Base-by-base conservation (phyloP, 352 stramenopile species). In the Globisporangium irregulare region DNA sequence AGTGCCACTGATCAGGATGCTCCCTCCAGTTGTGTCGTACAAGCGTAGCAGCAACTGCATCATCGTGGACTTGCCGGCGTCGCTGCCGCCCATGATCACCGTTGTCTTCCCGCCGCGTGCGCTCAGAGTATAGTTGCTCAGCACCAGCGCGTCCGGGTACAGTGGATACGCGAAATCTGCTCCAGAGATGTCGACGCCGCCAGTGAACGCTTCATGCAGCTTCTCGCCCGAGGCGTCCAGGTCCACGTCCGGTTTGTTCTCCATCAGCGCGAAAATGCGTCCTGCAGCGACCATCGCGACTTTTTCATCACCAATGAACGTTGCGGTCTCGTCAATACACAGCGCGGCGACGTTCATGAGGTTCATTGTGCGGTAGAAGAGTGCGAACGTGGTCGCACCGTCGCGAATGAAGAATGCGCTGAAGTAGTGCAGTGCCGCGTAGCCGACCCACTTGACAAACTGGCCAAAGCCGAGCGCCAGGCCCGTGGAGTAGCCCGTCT, bases 261-360 rank as follows among this genome's bases (percentile, higher is more conserved):
- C 67, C 41, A 73, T 66, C 4, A 73, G 62, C 61, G 41, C 27
- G 51, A 73, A 73, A 29, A 67, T 73, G 18, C 67, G 67, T 34
- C 53, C 67, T 1, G 61, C 67, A 2, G 67, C 67, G 34, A 56
- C 57, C 14, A 29, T 73, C 41, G 67, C 67, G 3, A 55, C 55
- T 46, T 73, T 73, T 50, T 73, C 67, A 22, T 73, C 67, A 22
- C 59, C 66, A 25, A 73, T 64, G 38, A 73, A 73, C 41, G 66
- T 41, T n/a, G 67, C 67, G 0, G 67, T 73, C 56, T 73, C 67
- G 38, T 73, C 67, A 24, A 73, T 73, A 55, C 67, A 73, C n/a
- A 73, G 66, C 1, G 67, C 67, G 10, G 67, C 61, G 24, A 63
- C 62, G 55, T 73, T 73, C 59, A 64, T 64, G 29, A 73, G 29